phyloP scores from a whole-genome alignment of 139 green algal genomes.

The Chlorella sorokiniana region DNA sequence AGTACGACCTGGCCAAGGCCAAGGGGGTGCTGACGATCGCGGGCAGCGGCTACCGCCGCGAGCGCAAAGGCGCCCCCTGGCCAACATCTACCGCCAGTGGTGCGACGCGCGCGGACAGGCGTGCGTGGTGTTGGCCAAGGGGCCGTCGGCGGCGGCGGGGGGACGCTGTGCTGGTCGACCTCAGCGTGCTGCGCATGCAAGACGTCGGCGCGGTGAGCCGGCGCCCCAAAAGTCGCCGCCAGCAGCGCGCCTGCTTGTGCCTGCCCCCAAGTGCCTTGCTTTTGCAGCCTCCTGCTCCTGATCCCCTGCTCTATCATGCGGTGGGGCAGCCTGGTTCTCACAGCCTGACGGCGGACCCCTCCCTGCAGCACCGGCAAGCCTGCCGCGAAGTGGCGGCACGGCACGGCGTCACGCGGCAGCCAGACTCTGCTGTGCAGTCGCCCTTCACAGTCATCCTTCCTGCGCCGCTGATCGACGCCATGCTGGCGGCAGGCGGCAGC shows the following conservation, averaged over 20 bases:
- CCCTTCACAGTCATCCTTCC: conserved; percentile 46
- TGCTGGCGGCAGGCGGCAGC: background rate
- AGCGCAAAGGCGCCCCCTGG: conserved; percentile 70
- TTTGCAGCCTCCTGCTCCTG: background rate
- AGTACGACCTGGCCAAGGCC: conserved; percentile 68
- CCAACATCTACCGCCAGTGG: conserved; percentile 57
- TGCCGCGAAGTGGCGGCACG: background rate
- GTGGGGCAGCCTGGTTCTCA: no score
- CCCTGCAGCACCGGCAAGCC: background rate
- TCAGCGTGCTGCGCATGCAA: conserved; percentile 49
- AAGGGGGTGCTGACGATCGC: conserved; percentile 63
- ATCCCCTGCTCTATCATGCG: no score
- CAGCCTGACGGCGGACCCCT: background rate
- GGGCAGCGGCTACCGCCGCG: conserved; percentile 69
- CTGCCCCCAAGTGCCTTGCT: background rate
- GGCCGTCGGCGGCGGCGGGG: background rate
- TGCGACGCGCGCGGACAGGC: conserved; percentile 54
- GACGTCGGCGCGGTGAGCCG: background rate
- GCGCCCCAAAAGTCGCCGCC: no score
- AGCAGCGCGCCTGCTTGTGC: background rate
- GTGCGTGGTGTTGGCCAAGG: conserved; percentile 70
- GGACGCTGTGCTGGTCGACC: conserved; percentile 65
- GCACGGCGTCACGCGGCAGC: background rate
- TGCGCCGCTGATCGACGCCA: background rate
- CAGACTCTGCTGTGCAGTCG: conserved; percentile 6